Conservation (phyloP, 73 alveolate species). For the Durusdinium trenchii region DNA sequence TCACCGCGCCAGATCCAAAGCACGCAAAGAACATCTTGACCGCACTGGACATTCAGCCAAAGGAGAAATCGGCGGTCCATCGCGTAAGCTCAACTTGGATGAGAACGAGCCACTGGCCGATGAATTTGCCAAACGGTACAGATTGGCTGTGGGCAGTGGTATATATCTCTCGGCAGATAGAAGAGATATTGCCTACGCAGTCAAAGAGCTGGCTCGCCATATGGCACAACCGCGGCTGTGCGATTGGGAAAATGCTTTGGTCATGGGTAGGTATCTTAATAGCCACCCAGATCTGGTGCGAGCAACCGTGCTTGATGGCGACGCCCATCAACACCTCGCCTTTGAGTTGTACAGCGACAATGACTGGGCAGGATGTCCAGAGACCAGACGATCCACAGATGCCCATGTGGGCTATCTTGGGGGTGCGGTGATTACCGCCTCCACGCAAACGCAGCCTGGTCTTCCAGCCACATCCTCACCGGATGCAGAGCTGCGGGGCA, state of each 20-base stretch:
- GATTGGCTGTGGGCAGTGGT: neutral
- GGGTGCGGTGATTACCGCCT: neutral
- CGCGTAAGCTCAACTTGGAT: neutral
- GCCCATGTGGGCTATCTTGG: neutral
- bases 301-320: neutral
- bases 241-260: neutral
- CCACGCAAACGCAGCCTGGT: slow-evolving; percentile 28
- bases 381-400: neutral
- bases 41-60: neutral
- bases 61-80: neutral
- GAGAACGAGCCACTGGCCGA: neutral
- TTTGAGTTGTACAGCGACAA: neutral
- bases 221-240: neutral
- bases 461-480: no score
- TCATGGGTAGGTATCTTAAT: neutral
- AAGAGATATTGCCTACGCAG: neutral
- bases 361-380: slow-evolving; percentile 15
- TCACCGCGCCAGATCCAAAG: slow-evolving; percentile 23
- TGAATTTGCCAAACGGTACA: neutral
- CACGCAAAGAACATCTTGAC: neutral
- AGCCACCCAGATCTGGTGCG: neutral
- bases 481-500: no score
- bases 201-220: neutral
- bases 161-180: neutral
- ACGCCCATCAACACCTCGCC: neutral